These are phyloP conservation scores for Aureobasidium uvarum DNA, from an alignment of 2,329 filamentous ascomycete genomes.

Conservation along the genomic window DNA sequence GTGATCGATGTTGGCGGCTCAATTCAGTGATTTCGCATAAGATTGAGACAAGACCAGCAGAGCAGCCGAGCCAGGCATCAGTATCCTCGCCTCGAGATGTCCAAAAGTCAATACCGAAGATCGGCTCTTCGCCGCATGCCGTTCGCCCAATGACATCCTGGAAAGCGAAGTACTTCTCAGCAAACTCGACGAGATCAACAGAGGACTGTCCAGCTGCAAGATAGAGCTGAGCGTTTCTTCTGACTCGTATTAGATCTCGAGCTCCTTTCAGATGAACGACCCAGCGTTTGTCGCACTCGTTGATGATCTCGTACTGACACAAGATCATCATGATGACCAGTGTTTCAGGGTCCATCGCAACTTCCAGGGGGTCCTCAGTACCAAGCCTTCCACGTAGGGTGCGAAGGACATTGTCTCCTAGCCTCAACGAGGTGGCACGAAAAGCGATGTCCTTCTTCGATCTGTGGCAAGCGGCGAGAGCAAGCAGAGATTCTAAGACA, in stretches of 20 bases:
- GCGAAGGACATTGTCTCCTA: constrained; percentile 42
- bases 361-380: constrained; percentile 32
- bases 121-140: constrained; percentile 49
- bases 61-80: constrained; percentile 52
- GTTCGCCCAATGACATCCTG: constrained; percentile 54
- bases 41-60: constrained; percentile 48
- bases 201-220: not conserved
- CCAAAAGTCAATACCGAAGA: constrained; percentile 53
- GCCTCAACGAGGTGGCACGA: constrained; percentile 38
- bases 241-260: constrained; percentile 47
- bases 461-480: constrained; percentile 43
- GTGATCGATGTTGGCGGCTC: constrained; percentile 40
- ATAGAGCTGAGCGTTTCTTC: constrained; percentile 33
- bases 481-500: constrained; percentile 42
- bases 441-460: constrained; percentile 38
- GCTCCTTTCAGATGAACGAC: constrained; percentile 51
- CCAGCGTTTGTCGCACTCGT: constrained; percentile 48
- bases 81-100: constrained; percentile 41
- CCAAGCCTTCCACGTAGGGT: constrained; percentile 41
- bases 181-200: constrained; percentile 36
- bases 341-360: constrained; percentile 37
- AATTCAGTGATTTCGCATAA: constrained; percentile 51
- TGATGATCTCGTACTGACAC: constrained; percentile 47
- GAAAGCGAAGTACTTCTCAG: constrained; percentile 53
- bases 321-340: constrained; percentile 49